Conservation (phyloP, 139 green algal genomes). For the Chlamydomonas sp. region DNA sequence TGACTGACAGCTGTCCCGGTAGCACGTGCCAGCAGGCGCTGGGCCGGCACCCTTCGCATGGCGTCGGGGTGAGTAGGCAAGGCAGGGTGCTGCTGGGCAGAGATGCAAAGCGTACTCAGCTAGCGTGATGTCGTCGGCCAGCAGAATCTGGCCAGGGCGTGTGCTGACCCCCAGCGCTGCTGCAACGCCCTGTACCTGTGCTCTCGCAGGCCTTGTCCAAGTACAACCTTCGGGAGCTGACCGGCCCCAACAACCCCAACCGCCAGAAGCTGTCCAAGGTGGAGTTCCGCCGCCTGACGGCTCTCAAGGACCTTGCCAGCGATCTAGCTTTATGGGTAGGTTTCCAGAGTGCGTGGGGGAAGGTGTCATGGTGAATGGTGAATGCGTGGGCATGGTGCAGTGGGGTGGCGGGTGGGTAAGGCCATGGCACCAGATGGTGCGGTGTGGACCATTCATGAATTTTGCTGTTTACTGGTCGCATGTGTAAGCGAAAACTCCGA, state of each 20-base stretch:
- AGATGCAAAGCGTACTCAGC: too few species aligned
- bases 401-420: not conserved
- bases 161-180: not conserved
- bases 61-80: too few species aligned
- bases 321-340: not conserved
- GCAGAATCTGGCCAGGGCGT: too few species aligned
- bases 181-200: not conserved
- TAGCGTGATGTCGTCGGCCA: too few species aligned
- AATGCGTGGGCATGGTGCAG: not conserved
- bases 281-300: not conserved
- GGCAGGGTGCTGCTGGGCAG: too few species aligned
- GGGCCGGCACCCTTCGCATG: too few species aligned
- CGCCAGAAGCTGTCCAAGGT: not conserved
- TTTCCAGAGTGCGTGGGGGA: not conserved
- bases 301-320: not conserved
- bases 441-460: too few species aligned
- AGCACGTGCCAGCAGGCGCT: too few species aligned
- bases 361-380: not conserved
- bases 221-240: constrained; percentile 50
- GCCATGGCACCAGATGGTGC: too few species aligned
- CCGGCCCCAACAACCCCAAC: not conserved
- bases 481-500: too few species aligned
- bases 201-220: constrained; percentile 28
- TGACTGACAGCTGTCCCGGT: too few species aligned
- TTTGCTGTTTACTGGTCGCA: too few species aligned